phyloP scores from a whole-genome alignment of 371 early-diverging fungal species.

The Parasitella parasitica region DNA sequence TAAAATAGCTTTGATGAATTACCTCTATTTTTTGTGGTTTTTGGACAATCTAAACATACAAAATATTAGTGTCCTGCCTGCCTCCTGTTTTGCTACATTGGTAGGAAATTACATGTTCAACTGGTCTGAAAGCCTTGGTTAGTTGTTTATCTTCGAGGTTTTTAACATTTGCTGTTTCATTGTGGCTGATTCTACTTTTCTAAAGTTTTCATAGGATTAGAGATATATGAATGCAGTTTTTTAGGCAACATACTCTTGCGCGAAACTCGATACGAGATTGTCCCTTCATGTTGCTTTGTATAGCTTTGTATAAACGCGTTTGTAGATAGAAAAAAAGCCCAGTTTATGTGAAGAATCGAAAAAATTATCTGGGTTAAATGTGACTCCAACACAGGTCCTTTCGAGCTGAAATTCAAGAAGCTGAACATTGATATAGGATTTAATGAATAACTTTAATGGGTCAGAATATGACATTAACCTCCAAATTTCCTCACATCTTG shows the following conservation, averaged over 20 bases:
- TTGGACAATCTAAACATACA: not conserved
- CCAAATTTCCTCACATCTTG: too few species aligned
- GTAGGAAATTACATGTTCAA: not conserved
- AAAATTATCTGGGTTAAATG: too few species aligned
- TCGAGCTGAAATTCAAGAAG: too few species aligned
- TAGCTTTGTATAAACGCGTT: too few species aligned
- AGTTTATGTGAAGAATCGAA: too few species aligned
- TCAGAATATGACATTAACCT: too few species aligned
- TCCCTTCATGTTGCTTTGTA: constrained; percentile 3
- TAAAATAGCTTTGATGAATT: not conserved
- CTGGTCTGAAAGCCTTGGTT: not conserved
- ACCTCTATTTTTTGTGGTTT: constrained; percentile 6
- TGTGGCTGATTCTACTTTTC: not conserved
- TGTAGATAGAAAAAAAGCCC: too few species aligned
- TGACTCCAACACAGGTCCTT: too few species aligned
- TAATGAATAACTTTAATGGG: too few species aligned
- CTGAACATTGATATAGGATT: too few species aligned
- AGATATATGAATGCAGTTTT: not conserved
- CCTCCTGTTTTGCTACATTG: not conserved
- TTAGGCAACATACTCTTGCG: constrained; percentile 3
- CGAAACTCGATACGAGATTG: constrained; percentile 7
- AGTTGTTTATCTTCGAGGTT: not conserved
- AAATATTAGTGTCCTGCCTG: not conserved
- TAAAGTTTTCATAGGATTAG: not conserved
- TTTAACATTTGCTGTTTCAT: not conserved